Percentiles rank a stretch among this genome's conserved stretches.
Evolutionary conservation across 108 stramenopile species (phyloP).

Genomic region (Skeletonema marinoi): DNA sequence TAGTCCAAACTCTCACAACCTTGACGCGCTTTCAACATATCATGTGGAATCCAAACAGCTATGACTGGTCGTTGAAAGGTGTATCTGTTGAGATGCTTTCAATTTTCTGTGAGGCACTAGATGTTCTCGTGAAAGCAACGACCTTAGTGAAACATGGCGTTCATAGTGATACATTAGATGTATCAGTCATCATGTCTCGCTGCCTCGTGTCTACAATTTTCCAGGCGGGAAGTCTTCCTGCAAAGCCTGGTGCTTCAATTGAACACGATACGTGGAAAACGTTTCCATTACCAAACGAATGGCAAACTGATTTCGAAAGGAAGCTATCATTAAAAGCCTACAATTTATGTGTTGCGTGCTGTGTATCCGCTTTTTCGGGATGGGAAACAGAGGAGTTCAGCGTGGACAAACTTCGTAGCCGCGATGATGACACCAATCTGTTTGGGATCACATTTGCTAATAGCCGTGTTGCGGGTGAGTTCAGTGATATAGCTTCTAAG

Average conservation of each 20-base stretch:
- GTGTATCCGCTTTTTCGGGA: slow-evolving; percentile 81
- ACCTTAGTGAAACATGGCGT: not conserved
- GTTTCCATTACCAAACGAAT: slow-evolving; percentile 49
- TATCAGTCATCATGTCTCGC: slow-evolving; percentile 10
- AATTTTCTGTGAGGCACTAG: slow-evolving; percentile 22
- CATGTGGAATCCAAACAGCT: slow-evolving; percentile 28
- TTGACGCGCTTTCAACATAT: slow-evolving; percentile 43
- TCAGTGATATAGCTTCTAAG: not conserved
- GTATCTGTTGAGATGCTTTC: slow-evolving; percentile 24
- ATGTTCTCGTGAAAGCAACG: slow-evolving; percentile 20
- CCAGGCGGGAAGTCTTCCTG: slow-evolving; percentile 11
- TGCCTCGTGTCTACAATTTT: slow-evolving; percentile 30
- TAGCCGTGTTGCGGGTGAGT: slow-evolving; percentile 48
- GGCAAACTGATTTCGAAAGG: slow-evolving; percentile 49
- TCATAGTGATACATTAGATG: slow-evolving; percentile 4
- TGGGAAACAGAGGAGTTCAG: slow-evolving; percentile 79
- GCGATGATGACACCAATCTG: slow-evolving; percentile 42
- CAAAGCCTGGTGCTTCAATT: not conserved
- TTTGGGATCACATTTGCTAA: slow-evolving; percentile 70
- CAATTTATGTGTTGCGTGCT: slow-evolving; percentile 75
- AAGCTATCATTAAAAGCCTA: slow-evolving; percentile 57
- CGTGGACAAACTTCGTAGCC: slow-evolving; percentile 51
- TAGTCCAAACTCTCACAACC: slow-evolving; percentile 19
- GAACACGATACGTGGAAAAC: slow-evolving; percentile 5
- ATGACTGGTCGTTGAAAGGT: slow-evolving; percentile 29